These are phyloP conservation scores for Colletotrichum gloeosporioides DNA, from an alignment of 2,329 filamentous ascomycete genomes.

Conservation along the genomic window DNA sequence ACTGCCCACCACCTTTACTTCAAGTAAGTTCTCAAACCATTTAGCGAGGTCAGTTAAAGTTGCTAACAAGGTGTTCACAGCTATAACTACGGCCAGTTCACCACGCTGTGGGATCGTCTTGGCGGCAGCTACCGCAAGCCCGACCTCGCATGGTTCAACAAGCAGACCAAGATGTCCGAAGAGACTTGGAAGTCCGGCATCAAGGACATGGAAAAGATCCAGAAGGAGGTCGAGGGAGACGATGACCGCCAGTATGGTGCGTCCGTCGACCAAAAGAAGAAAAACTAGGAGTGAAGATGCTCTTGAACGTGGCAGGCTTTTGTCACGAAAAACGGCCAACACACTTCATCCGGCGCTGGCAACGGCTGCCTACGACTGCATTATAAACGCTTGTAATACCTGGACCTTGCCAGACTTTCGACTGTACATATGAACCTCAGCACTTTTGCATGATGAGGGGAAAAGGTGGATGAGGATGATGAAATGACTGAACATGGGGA, in stretches of 20 bases:
- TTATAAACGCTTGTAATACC: conserved; percentile 6
- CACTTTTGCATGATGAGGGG: not conserved
- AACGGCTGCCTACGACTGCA: not conserved
- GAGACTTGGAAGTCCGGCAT: conserved; percentile 66
- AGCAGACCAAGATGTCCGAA: conserved; percentile 73
- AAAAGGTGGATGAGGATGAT: not conserved
- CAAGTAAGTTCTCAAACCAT: conserved; percentile 6
- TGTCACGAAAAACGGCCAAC: not conserved
- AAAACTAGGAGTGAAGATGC: conserved; percentile 2
- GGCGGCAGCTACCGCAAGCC: conserved; percentile 77
- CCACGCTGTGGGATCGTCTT: conserved; percentile 76
- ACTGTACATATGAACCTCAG: conserved; percentile 1
- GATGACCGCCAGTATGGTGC: conserved; percentile 24
- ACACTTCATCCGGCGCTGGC: not conserved
- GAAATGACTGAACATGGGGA: not conserved
- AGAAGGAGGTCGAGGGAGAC: conserved; percentile 47
- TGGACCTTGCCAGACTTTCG: not conserved
- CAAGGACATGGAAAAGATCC: conserved; percentile 70
- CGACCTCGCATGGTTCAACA: conserved; percentile 73
- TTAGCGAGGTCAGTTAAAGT: not conserved
- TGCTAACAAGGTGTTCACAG: conserved; percentile 59
- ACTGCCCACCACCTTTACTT: conserved; percentile 70
- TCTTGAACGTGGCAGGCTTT: not conserved
- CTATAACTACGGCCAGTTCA: conserved; percentile 77
- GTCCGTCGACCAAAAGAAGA: conserved; percentile 26